Conservation (phyloP, 2,329 filamentous ascomycete species). For the Coniochaeta sp. region DNA sequence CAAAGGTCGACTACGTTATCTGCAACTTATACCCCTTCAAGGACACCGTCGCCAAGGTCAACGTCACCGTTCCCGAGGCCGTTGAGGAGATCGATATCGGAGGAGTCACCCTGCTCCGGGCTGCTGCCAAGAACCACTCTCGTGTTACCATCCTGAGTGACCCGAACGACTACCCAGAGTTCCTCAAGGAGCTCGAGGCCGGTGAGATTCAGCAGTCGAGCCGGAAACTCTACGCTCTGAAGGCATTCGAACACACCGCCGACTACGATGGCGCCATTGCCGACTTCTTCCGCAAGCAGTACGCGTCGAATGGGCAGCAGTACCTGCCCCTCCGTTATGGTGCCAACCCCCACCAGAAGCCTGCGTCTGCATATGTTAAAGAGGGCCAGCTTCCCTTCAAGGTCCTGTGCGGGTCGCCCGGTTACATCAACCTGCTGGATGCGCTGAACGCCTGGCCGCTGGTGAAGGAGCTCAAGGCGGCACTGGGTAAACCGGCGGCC, state of each 20-base stretch:
- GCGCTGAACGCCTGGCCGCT: conserved; percentile 94
- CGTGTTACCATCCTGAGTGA: conserved; percentile 95
- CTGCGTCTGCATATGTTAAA: conserved; percentile 74
- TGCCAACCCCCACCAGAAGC: conserved; percentile 97
- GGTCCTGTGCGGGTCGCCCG: conserved; percentile 80
- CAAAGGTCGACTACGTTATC: conserved; percentile 91
- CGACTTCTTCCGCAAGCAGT: conserved; percentile 96
- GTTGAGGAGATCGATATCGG: conserved; percentile 99
- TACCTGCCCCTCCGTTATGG: conserved; percentile 86
- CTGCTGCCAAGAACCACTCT: conserved; percentile 95
- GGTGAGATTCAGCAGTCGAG: conserved; percentile 81
- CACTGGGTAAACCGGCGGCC: conserved; percentile 80
- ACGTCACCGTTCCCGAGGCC: conserved; percentile 92
- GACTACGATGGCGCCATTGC: conserved; percentile 94
- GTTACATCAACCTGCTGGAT: conserved; percentile 96
- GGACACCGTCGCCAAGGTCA: conserved; percentile 93
- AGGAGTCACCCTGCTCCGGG: conserved; percentile 90
- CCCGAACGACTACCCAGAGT: conserved; percentile 87
- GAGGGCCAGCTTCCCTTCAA: conserved; percentile 83
- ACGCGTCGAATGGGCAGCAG: conserved; percentile 77
- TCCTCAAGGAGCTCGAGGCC: conserved; percentile 81
- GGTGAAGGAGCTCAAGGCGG: conserved; percentile 90
- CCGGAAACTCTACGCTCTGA: conserved; percentile 85
- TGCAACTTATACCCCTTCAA: conserved; percentile 99
- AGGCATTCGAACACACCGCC: conserved; percentile 97